Evolutionary conservation across 2,329 filamentous ascomycete species (phyloP), one percentile per base, ranked within the genome.

Genomic region (Colletotrichum musicola): DNA sequence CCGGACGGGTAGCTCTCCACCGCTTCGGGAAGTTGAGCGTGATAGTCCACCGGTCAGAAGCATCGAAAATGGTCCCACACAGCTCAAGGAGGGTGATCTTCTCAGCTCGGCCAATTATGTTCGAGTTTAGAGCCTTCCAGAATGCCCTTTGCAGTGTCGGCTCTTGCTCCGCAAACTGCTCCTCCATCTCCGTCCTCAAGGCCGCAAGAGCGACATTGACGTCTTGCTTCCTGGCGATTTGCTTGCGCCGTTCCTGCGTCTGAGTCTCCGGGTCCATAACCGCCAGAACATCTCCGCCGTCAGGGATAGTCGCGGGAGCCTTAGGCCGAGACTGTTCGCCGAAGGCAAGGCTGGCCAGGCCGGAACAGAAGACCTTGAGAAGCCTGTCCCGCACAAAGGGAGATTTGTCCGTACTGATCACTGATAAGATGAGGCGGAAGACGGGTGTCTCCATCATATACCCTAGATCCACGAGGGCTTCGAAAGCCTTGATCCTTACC

Each of bases 211-310:
- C 86, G 49, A 86, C 83, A 58, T 87, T 84, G 22, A 89, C 80
- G 74, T 93, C 90, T 73, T 88, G 85, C 72, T 89, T 89, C 72
- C 88, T 88, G 66, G 88, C 87, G 77, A 90, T 90, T 82, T 89
- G 87, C 63, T 86, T 86, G 35, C 81, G 76, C 51, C 91, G 86
- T 80, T 90, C 90, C 73, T 87, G 89, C 12, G 89, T 88, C 73
- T 87, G 81, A 22, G 82, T 80, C 68, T 83, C 81, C 3, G 57
- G 44, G 40, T 69, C 50, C 14, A 57, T 22, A 1, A 84, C 77
- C 35, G 84, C 77, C n/a, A 83, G 72, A 9, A 83, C 73, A 27
- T 80, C 81, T 27, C 81, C 72, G 4, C 70, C 72, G 18, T 69
- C 71, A 7, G 50, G 59, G 1, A 59, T 35, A 46, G 69, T 25